Evolutionary conservation across 2,329 filamentous ascomycete genomes (phyloP).

Genomic region (Aspergillus sp.): DNA sequence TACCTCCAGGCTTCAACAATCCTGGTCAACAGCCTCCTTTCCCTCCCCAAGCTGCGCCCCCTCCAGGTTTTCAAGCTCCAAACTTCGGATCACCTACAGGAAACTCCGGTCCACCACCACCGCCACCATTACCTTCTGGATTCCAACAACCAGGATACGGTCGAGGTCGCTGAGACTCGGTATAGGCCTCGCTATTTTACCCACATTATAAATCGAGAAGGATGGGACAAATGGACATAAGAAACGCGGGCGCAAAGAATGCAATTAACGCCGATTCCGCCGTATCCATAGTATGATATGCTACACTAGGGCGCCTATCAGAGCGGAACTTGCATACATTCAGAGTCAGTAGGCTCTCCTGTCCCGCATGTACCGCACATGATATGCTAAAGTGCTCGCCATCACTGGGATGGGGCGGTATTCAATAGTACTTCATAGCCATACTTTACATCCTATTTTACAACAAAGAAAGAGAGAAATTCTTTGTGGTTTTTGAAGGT

Average conservation of each 20-base stretch:
- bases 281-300: not conserved
- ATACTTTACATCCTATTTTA: not conserved
- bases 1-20: constrained; percentile 40
- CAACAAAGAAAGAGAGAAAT: too few species aligned
- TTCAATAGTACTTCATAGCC: not conserved
- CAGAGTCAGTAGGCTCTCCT: too few species aligned
- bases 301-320: not conserved
- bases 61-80: constrained; percentile 53
- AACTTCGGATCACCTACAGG: constrained; percentile 45
- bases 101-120: constrained; percentile 30
- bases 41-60: constrained; percentile 43
- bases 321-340: not conserved
- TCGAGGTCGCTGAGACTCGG: constrained; percentile 32
- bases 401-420: not conserved
- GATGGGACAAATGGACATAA: not conserved
- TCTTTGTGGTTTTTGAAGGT: too few species aligned
- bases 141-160: constrained; percentile 44
- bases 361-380: not conserved
- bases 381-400: not conserved
- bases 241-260: not conserved
- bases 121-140: constrained; percentile 41
- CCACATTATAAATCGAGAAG: not conserved
- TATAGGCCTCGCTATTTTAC: not conserved
- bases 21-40: constrained; percentile 30
- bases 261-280: not conserved